Conservation (phyloP, 1,284 basidiomycete genomes). For the Apiotrichum akiyoshidainum region DNA sequence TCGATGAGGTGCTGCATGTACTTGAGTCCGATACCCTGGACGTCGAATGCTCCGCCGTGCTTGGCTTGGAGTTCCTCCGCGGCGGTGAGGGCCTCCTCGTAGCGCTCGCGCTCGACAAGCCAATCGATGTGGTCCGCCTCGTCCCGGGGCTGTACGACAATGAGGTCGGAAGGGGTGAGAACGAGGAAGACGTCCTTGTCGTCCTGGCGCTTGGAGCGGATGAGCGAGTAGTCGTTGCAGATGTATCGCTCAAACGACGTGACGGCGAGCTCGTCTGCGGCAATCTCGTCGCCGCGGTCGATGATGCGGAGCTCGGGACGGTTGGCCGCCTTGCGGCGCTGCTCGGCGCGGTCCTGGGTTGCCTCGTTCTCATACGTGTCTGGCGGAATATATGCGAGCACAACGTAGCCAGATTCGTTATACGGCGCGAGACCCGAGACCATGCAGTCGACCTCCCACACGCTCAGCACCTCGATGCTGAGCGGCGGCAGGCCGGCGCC, state of each 20-base stretch:
- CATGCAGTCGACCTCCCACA: constrained; percentile 95
- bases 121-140: constrained; percentile 86
- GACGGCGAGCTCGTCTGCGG: constrained; percentile 78
- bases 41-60: constrained; percentile 57
- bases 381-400: constrained; percentile 67
- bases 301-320: constrained; percentile 92
- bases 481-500: constrained; percentile 29
- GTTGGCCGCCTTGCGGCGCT: constrained; percentile 75
- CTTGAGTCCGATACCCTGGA: constrained; percentile 72
- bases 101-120: constrained; percentile 80
- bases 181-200: constrained; percentile 60
- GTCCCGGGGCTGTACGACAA: constrained; percentile 81
- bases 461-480: constrained; percentile 77
- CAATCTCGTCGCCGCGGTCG: constrained; percentile 84
- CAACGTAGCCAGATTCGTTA: constrained; percentile 63
- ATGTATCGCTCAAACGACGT: constrained; percentile 75
- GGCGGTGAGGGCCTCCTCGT: constrained; percentile 81
- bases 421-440: constrained; percentile 85
- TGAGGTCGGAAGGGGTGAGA: constrained; percentile 81
- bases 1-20: constrained; percentile 77
- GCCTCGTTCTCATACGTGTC: constrained; percentile 59
- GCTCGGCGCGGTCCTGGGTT: constrained; percentile 65
- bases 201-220: constrained; percentile 43
- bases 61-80: constrained; percentile 63
- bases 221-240: constrained; percentile 87